Conservation (phyloP, 1,284 basidiomycete genomes). For the Heterobasidion occidentale region DNA sequence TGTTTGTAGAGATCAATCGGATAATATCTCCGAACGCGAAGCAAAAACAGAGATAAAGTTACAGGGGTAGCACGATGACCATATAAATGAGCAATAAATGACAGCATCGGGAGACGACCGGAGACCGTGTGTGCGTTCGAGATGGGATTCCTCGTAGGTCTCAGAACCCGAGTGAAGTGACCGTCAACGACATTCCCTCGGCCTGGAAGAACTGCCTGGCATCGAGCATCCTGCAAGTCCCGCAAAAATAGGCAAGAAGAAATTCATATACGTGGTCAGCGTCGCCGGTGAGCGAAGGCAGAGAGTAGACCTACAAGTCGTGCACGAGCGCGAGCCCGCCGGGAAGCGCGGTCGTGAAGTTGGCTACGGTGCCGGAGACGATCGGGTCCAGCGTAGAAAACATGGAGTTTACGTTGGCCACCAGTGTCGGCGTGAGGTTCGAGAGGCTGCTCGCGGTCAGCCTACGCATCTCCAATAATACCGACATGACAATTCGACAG, state of each 20-base stretch:
- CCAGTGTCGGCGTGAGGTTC: neutral
- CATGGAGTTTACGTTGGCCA: neutral
- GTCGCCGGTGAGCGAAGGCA: neutral
- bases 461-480: too few relatives aligned
- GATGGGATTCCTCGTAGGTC: too few relatives aligned
- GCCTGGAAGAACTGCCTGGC: neutral
- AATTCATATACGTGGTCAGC: neutral
- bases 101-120: too few relatives aligned
- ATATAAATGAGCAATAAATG: too few relatives aligned
- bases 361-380: neutral
- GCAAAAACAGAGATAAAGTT: too few relatives aligned
- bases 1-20: too few relatives aligned
- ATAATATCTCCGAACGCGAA: too few relatives aligned
- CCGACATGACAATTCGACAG: too few relatives aligned
- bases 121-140: too few relatives aligned
- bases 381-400: neutral
- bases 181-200: neutral
- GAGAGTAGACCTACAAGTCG: neutral
- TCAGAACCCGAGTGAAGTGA: neutral
- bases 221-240: neutral
- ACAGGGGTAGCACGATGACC: too few relatives aligned
- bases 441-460: neutral
- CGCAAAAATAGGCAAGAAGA: neutral
- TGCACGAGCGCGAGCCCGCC: neutral
- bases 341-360: neutral